Conservation (phyloP, 2,329 filamentous ascomycete species). For the Fusarium zealandicum region DNA sequence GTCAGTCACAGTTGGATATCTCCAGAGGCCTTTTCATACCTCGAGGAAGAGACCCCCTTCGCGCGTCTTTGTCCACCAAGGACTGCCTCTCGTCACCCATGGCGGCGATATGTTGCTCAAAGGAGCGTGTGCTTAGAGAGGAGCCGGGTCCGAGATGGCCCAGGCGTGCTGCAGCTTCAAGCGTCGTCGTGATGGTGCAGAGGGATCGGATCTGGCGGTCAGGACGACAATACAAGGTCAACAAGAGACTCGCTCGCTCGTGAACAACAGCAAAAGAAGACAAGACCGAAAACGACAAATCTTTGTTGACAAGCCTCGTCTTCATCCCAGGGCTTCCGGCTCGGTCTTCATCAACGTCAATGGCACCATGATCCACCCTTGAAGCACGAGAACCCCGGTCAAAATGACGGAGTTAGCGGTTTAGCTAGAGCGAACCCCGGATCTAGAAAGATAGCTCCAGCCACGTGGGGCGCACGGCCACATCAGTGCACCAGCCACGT, state of each 20-base stretch:
- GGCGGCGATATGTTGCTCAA: slow-evolving; percentile 3
- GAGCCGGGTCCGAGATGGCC: not conserved
- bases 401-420: slow-evolving; percentile 5
- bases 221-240: not conserved
- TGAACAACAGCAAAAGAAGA: slow-evolving; percentile 1
- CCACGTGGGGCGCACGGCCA: not conserved
- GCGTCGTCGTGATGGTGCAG: not conserved
- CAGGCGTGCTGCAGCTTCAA: not conserved
- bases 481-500: not conserved
- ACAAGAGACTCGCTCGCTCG: not conserved
- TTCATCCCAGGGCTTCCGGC: slow-evolving; percentile 18
- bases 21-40: slow-evolving; percentile 6
- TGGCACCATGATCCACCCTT: not conserved
- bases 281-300: not conserved
- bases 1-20: not conserved
- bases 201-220: slow-evolving; percentile 5
- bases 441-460: too few species aligned
- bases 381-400: not conserved
- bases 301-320: slow-evolving; percentile 8
- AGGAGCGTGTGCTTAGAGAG: not conserved
- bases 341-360: not conserved
- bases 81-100: slow-evolving; percentile 21
- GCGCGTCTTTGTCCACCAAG: slow-evolving; percentile 16
- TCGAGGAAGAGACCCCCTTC: slow-evolving; percentile 11
- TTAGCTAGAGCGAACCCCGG: not conserved